Percentiles rank a stretch among this genome's conserved stretches.
Evolutionary conservation across 1,139 yeast genomes (phyloP).

Genomic region (Taphrina flavorubra): DNA sequence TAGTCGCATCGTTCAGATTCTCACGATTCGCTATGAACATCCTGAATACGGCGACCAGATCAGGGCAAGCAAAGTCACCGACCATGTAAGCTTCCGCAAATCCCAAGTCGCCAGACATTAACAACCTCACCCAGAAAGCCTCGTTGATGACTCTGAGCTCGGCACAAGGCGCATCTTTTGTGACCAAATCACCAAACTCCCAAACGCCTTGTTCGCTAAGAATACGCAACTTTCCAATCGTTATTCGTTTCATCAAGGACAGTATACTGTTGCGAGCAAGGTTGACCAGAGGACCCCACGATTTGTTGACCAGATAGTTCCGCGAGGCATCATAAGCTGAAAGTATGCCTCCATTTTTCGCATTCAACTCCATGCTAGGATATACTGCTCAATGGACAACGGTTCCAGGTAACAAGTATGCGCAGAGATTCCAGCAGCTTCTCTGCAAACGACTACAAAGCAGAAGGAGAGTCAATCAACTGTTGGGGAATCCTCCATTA

Average conservation of each 20-base stretch:
- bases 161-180: slow-evolving; percentile 33
- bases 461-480: neutral
- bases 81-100: slow-evolving; percentile 41
- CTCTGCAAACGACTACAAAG: too few species aligned
- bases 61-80: slow-evolving; percentile 38
- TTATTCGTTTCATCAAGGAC: slow-evolving; percentile 33
- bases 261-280: slow-evolving; percentile 35
- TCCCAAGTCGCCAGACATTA: slow-evolving; percentile 40
- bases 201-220: slow-evolving; percentile 37
- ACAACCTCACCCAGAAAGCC: slow-evolving; percentile 37
- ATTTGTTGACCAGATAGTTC: slow-evolving; percentile 38
- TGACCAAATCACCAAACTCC: slow-evolving; percentile 38
- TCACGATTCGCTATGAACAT: slow-evolving; percentile 38
- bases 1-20: slow-evolving; percentile 38
- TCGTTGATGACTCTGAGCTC: slow-evolving; percentile 35
- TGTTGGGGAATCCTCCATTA: slow-evolving; percentile 4
- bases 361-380: slow-evolving; percentile 33
- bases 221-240: slow-evolving; percentile 34
- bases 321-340: slow-evolving; percentile 38
- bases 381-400: neutral
- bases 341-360: slow-evolving; percentile 36
- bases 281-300: slow-evolving; percentile 38
- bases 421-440: neutral
- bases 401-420: neutral
- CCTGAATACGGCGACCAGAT: slow-evolving; percentile 37